phyloP scores from a whole-genome alignment of 176 grass and related monocot species.

The Saccharum officinarum region DNA sequence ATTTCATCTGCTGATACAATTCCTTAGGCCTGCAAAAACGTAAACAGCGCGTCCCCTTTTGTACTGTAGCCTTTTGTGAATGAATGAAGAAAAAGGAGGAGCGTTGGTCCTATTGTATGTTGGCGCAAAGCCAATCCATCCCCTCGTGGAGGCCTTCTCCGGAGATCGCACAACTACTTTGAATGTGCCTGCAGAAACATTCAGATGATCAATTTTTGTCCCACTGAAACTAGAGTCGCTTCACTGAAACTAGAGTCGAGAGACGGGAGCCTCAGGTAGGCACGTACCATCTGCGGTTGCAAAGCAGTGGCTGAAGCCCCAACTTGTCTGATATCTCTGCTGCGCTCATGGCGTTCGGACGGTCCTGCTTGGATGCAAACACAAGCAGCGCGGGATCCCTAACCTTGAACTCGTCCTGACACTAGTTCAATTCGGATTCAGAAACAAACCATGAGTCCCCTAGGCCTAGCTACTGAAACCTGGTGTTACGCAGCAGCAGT shows the following conservation, averaged over 20 bases:
- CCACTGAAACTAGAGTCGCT: no score
- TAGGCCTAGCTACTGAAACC: neutral
- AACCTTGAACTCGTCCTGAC: neutral
- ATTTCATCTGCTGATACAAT: no score
- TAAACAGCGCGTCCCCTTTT: neutral
- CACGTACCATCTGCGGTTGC: neutral
- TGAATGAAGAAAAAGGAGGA: no score
- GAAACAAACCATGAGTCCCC: neutral
- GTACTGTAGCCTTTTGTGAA: neutral
- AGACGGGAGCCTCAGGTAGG: no score
- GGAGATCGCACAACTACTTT: neutral
- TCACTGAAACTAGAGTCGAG: no score
- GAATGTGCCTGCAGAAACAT: neutral
- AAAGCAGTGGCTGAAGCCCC: neutral
- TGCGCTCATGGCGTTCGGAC: neutral
- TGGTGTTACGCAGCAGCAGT: no score
- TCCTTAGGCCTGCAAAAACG: neutral
- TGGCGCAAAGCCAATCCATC: neutral
- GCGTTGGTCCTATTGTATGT: neutral
- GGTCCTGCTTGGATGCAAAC: constrained; percentile 20
- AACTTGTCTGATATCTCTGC: neutral
- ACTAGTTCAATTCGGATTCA: neutral
- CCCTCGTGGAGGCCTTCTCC: neutral
- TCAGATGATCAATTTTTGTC: no score
- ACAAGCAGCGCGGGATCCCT: neutral